Conservation (phyloP, 2,329 filamentous ascomycete genomes). For the Talaromyces sp. region DNA sequence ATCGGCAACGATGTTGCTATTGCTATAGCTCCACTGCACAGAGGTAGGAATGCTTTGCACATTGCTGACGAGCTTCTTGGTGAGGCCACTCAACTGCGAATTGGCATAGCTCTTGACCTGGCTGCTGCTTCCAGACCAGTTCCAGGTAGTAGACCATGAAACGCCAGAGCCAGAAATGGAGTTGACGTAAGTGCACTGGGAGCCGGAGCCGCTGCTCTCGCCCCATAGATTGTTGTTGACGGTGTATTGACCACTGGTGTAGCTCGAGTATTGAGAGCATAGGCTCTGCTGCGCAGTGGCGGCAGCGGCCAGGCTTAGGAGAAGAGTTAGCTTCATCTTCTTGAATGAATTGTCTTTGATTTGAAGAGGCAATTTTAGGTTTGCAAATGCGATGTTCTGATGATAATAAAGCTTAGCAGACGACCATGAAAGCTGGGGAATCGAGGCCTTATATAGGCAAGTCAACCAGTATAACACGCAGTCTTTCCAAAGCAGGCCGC, state of each 20-base stretch:
- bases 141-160: conserved; percentile 45
- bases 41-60: conserved; percentile 43
- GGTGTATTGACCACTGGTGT: conserved; percentile 39
- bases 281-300: conserved; percentile 20
- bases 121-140: conserved; percentile 38
- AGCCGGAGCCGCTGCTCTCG: conserved; percentile 32
- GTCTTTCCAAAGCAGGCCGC: not conserved
- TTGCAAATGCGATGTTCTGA: not conserved
- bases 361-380: not conserved
- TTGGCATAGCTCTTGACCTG: conserved; percentile 47
- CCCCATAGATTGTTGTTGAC: conserved; percentile 54
- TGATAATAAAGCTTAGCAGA: not conserved
- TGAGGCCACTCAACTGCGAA: conserved; percentile 32
- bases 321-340: conserved; percentile 3
- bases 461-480: not conserved
- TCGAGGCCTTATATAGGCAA: not conserved
- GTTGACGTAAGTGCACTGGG: conserved; percentile 42
- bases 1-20: conserved; percentile 51
- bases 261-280: conserved; percentile 36
- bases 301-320: not conserved
- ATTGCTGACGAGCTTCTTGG: conserved; percentile 27
- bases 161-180: conserved; percentile 29
- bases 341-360: not conserved
- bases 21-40: conserved; percentile 51
- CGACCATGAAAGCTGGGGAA: not conserved